phyloP scores from a whole-genome alignment of 306 rosid genomes.

The Dryas drummondii region DNA sequence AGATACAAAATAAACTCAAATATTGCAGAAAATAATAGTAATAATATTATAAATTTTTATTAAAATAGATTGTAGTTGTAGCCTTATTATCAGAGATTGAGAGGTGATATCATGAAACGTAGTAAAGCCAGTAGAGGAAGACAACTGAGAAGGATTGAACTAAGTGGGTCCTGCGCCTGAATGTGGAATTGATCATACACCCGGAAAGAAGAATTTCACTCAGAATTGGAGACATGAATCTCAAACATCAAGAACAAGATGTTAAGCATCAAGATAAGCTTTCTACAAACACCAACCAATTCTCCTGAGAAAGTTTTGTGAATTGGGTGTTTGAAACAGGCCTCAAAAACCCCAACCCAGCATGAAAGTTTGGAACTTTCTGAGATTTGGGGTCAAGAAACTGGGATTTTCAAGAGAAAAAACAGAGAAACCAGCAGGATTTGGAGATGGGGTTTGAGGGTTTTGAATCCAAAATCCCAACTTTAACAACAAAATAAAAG shows the following conservation, averaged over 20 bases:
- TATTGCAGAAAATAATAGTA: conserved; percentile 21
- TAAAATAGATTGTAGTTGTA: background rate
- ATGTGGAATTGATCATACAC: conserved; percentile 89
- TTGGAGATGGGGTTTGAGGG: background rate
- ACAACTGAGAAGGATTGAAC: conserved; percentile 99
- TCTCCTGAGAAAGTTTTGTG: background rate
- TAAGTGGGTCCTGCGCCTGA: conserved; percentile 87
- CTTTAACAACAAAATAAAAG: background rate
- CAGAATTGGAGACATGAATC: conserved; percentile 88
- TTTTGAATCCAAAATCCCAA: background rate
- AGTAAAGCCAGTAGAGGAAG: conserved; percentile 88
- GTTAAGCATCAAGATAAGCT: conserved; percentile 52
- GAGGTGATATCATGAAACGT: conserved; percentile 72
- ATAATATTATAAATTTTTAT: conserved; percentile 8
- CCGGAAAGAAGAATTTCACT: conserved; percentile 71
- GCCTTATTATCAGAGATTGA: conserved; percentile 2
- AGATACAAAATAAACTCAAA: conserved; percentile 29
- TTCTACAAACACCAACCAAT: background rate
- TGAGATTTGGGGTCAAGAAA: background rate
- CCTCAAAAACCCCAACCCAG: conserved; percentile 19
- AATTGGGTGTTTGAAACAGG: background rate
- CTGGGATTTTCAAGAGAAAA: background rate
- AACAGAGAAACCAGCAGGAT: background rate
- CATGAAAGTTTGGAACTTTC: conserved; percentile 8
- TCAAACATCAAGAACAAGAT: conserved; percentile 73